Evolutionary conservation across 2,329 filamentous ascomycete genomes (phyloP).

Genomic region (Fusarium gaditjirri): DNA sequence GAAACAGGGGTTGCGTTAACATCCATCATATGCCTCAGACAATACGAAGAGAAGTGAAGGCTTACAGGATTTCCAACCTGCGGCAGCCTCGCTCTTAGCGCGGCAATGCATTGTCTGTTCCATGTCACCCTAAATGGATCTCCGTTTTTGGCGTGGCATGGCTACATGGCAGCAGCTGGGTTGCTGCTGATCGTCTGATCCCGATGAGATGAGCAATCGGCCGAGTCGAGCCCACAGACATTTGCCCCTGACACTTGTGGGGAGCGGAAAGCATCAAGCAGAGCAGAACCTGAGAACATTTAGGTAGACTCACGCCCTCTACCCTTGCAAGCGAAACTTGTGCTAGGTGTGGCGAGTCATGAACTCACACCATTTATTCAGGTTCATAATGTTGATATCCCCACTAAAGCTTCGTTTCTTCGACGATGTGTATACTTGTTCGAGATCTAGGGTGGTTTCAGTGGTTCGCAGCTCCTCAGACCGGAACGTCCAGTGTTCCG

Average conservation of each 20-base stretch:
- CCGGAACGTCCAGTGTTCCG: not conserved
- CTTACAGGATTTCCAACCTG: not conserved
- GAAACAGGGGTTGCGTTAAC: not conserved
- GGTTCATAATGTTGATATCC: constrained; percentile 3
- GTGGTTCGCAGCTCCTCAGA: not conserved
- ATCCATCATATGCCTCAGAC: not conserved
- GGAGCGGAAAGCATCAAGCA: constrained; percentile 14
- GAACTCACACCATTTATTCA: constrained; percentile 2
- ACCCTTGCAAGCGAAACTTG: constrained; percentile 13
- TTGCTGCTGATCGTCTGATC: constrained; percentile 3
- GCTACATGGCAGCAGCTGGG: not conserved
- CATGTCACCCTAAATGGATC: not conserved
- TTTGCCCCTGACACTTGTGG: constrained; percentile 15
- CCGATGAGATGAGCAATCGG: constrained; percentile 30
- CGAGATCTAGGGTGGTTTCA: constrained; percentile 11
- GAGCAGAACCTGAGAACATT: not conserved
- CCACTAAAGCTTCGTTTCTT: constrained; percentile 16
- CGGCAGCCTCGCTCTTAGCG: constrained; percentile 15
- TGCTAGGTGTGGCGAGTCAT: constrained; percentile 32
- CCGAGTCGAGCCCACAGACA: constrained; percentile 23
- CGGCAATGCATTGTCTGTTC: not conserved
- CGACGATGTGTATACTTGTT: constrained; percentile 1
- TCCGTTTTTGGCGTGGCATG: constrained; percentile 2
- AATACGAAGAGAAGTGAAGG: not conserved
- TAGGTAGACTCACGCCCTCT: constrained; percentile 10